Conservation (phyloP, 306 rosid genomes). For the Datisca glomerata region DNA sequence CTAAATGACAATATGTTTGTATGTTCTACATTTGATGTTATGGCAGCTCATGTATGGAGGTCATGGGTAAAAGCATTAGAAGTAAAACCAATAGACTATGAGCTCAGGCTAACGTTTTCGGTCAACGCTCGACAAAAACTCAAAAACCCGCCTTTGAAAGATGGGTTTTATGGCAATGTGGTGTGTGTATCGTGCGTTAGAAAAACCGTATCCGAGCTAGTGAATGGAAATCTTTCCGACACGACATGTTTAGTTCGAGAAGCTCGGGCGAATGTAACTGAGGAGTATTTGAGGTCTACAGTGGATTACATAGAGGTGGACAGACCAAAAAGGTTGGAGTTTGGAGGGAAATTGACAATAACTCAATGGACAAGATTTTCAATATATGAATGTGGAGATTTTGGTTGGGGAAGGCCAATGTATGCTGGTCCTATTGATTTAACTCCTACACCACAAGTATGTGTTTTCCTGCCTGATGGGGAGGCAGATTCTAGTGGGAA, state of each 20-base stretch:
- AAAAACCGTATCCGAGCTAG: constrained; percentile 46
- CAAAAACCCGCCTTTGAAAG: constrained; percentile 39
- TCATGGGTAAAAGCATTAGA: constrained; percentile 87
- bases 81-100: constrained; percentile 50
- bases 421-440: constrained; percentile 90
- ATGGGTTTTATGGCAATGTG: constrained; percentile 79
- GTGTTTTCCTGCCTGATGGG: constrained; percentile 72
- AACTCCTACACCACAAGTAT: constrained; percentile 90
- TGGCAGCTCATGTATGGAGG: constrained; percentile 85
- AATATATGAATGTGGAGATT: constrained; percentile 60
- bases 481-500: constrained; percentile 33
- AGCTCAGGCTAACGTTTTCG: constrained; percentile 66
- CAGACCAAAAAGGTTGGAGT: constrained; percentile 62
- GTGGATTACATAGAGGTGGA: constrained; percentile 60
- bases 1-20: constrained; percentile 19
- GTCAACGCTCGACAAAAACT: constrained; percentile 61
- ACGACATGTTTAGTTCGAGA: constrained; percentile 45
- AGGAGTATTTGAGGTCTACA: constrained; percentile 70
- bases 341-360: constrained; percentile 75
- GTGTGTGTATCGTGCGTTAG: constrained; percentile 60
- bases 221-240: constrained; percentile 29
- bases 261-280: constrained; percentile 47
- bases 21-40: constrained; percentile 74
- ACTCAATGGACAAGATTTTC: constrained; percentile 95
- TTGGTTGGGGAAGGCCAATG: constrained; percentile 80